Conservation (phyloP, 306 rosid genomes). For the Cicer bijugum region DNA sequence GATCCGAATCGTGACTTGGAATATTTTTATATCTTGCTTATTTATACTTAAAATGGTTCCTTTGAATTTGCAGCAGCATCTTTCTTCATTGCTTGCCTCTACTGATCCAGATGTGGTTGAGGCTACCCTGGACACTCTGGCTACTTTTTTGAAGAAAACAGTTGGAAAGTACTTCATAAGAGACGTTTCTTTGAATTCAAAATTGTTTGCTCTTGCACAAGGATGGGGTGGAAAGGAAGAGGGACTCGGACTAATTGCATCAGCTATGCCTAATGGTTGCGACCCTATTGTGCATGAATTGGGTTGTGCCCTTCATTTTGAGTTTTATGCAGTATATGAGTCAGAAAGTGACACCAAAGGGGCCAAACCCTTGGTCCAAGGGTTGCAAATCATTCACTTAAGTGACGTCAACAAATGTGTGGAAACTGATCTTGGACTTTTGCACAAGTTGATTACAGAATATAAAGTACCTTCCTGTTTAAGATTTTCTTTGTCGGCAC, state of each 20-base stretch:
- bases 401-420: constrained; percentile 58
- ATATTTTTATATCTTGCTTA: no score
- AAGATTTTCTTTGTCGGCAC: constrained; percentile 88
- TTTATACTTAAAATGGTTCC: constrained; percentile 38
- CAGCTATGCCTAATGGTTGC: constrained; percentile 69
- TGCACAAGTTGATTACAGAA: constrained; percentile 73
- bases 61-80: constrained; percentile 88
- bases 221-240: constrained; percentile 99
- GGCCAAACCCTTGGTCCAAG: constrained; percentile 55
- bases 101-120: constrained; percentile 94
- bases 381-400: constrained; percentile 84
- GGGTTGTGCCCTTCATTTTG: constrained; percentile 95
- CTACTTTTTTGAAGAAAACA: constrained; percentile 88
- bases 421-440: constrained; percentile 83
- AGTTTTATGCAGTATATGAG: constrained; percentile 81
- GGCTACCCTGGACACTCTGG: constrained; percentile 91
- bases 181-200: constrained; percentile 76
- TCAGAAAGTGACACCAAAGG: constrained; percentile 51
- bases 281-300: constrained; percentile 67
- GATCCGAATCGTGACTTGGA: not conserved
- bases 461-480: constrained; percentile 77
- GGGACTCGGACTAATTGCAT: constrained; percentile 92
- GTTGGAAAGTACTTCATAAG: constrained; percentile 84
- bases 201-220: constrained; percentile 88
- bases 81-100: constrained; percentile 91